Base-by-base conservation (phyloP, 2,329 filamentous ascomycete species). In the Colletotrichum siamense region DNA sequence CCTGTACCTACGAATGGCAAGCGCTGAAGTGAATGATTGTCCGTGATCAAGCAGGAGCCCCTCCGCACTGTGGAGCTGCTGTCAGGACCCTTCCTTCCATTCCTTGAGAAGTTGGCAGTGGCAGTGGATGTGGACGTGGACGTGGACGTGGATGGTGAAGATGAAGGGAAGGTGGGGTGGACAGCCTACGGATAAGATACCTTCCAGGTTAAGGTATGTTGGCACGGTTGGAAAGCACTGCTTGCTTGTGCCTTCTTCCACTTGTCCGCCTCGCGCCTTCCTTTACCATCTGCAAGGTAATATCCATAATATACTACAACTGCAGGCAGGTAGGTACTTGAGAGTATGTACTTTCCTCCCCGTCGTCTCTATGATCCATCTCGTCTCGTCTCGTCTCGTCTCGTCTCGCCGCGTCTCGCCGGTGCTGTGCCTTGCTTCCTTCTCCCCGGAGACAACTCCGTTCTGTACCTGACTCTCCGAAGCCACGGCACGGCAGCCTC, bases 381-480 rank as follows among this genome's bases (percentile, higher is more conserved):
- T 32, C 16, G 18, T 52, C 44, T 52, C 44, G 36, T 18, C 44
- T 22, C 44, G 44, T 52, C 44, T 52, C 28, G 36, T 18, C 44
- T 22, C 44, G 44, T 52, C 44, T 52, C 28, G 30, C 28, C 59
- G 28, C n/a, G 59, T 63, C 28, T n/a, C 57, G 12, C 10, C n/a
- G 44, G 44, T 52, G n/a, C n/a, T 52, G 44, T 68, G 18, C 64
- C 28, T 55, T n/a, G 15, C 39, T 39, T 18, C 9, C 18, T 73
- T 18, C 55, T 64, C 18, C 44, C 61, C 72, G 72, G 72, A 74
- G 67, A 75, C 62, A 65, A 75, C 68, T 75, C 72, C 72, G 61
- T 75, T 71, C 68, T 18, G 61, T 61, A 24, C 68, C 61, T 59
- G 72, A 66, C 61, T 59, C 72, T 71, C 72, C 72, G 72, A 75